A percentile compares a stretch with the other conserved stretches of the same genome.
phyloP scores from a whole-genome alignment of 2,329 filamentous ascomycete genomes.

The Paracorniculantispora psalliotae region DNA sequence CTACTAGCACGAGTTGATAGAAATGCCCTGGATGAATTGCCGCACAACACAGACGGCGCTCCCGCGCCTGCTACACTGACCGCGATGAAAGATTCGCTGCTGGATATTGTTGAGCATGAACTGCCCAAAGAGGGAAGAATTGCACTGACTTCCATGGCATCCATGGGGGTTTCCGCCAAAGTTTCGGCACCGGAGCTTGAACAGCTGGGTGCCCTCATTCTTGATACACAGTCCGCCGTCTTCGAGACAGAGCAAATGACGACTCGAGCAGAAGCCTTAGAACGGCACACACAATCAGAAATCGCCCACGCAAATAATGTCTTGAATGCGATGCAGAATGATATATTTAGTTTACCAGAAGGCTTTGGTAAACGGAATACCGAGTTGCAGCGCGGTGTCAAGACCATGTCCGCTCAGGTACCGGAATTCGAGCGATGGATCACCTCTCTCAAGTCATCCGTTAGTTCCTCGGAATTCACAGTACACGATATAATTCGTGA shows the following conservation, averaged over 20 bases:
- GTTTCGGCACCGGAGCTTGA: constrained; percentile 44
- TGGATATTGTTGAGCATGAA: constrained; percentile 49
- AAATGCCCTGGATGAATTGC: constrained; percentile 51
- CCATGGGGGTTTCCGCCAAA: constrained; percentile 45
- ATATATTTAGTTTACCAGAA: constrained; percentile 48
- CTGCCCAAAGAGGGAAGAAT: constrained; percentile 51
- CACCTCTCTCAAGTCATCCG: constrained; percentile 40
- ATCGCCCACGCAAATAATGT: constrained; percentile 34
- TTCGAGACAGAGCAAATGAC: constrained; percentile 52
- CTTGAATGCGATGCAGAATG: constrained; percentile 37
- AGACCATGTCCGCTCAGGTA: constrained; percentile 60
- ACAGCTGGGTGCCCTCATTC: constrained; percentile 46
- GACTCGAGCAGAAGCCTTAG: constrained; percentile 51
- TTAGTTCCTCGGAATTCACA: constrained; percentile 36
- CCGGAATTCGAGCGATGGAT: constrained; percentile 50
- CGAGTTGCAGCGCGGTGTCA: constrained; percentile 66
- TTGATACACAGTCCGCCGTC: constrained; percentile 50
- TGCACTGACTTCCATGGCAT: constrained; percentile 55
- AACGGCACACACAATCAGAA: constrained; percentile 50
- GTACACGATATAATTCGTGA: constrained; percentile 55
- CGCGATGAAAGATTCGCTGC: constrained; percentile 34
- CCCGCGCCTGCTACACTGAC: constrained; percentile 19
- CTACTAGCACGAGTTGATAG: constrained; percentile 55
- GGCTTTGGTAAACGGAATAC: constrained; percentile 65
- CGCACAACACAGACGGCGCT: constrained; percentile 23